These are phyloP conservation scores for Tetracladium setigerum DNA, from an alignment of 495 filamentous ascomycete genomes.

Conservation along the genomic window DNA sequence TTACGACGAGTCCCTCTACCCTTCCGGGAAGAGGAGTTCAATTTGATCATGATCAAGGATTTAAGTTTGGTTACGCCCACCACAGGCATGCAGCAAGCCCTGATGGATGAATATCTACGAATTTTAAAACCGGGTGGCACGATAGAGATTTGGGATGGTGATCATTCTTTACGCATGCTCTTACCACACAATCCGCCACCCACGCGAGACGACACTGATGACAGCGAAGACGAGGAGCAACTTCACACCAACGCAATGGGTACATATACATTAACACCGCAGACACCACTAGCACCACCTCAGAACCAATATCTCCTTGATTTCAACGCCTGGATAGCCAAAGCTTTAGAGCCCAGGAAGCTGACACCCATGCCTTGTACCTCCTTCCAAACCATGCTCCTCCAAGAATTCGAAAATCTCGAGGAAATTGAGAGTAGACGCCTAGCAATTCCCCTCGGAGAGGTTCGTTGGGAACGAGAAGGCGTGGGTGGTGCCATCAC, in stretches of 20 bases:
- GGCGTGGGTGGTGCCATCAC: conserved; percentile 48
- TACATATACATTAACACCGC: conserved; percentile 76
- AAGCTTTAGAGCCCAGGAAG: conserved; percentile 63
- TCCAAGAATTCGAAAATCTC: conserved; percentile 71
- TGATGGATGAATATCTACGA: conserved; percentile 71
- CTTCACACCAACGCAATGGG: conserved; percentile 56
- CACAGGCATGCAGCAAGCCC: conserved; percentile 49
- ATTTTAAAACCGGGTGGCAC: conserved; percentile 72
- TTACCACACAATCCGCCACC: conserved; percentile 61
- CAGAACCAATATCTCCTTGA: conserved; percentile 78
- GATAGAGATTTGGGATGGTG: conserved; percentile 82
- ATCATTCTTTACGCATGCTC: conserved; percentile 68
- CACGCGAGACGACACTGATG: conserved; percentile 23
- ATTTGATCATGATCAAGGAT: conserved; percentile 87
- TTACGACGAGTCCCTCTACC: conserved; percentile 67
- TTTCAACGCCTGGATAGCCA: conserved; percentile 76
- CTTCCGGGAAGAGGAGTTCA: conserved; percentile 77
- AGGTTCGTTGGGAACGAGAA: conserved; percentile 84
- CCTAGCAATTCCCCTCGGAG: conserved; percentile 77
- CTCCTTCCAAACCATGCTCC: conserved; percentile 62
- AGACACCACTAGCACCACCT: conserved; percentile 67
- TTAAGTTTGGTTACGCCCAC: conserved; percentile 59
- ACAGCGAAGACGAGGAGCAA: conserved; percentile 45
- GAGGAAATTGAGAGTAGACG: conserved; percentile 62
- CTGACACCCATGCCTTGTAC: conserved; percentile 75